Base-by-base conservation (phyloP, 352 stramenopile species). In the Phytophthora chlamydospora region DNA sequence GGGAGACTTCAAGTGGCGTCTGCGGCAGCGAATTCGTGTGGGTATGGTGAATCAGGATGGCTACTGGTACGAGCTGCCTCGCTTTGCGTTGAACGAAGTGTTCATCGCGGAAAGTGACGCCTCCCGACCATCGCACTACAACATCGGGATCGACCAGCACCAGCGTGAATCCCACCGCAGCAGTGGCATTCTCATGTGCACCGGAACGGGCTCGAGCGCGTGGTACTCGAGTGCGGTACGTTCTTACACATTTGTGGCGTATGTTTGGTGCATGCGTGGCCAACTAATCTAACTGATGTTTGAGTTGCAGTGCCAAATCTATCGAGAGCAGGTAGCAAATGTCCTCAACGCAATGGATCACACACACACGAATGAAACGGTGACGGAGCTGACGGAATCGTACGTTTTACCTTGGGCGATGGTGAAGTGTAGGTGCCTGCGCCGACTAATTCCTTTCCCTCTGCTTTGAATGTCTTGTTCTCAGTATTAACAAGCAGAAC, bases 11-110 rank as follows among this genome's bases (percentile, higher is more conserved):
- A 78, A 77, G 29, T 94, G 85, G 86, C 80, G 83, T 4, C 58
- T 91, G 36, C 85, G 88, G 13, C 85, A 95, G 47, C 85, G 88
- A 47, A 95, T 95, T 61, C 85, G 85, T 60, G 86, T 95, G 0
- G 86, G 84, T 16, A 94, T 96, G 85, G 87, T 96, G 31, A 94
- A 96, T 60, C 87, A 94, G 43, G 87, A 96, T 63, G 87, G 87
- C 3, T 94, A 85, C 63, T 94, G 88, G 83, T 91, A 93, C 38
- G 85, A 96, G 39, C 61, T 96, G 14, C 85, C 86, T 35, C 86
- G 83, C 11, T 96, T 90, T 48, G 88, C 88, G 29, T 69, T 96
- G 27, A 96, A 96, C 57, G 88, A 96, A 77, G 86, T 96, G 38
- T 96, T 96, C 55, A 95, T 96, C 56, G 88, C 88, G 8, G 88